Evolutionary conservation across 1,284 basidiomycete species (phyloP), one percentile per base, ranked within the genome.

Genomic region (Moniliophthora roreri): DNA sequence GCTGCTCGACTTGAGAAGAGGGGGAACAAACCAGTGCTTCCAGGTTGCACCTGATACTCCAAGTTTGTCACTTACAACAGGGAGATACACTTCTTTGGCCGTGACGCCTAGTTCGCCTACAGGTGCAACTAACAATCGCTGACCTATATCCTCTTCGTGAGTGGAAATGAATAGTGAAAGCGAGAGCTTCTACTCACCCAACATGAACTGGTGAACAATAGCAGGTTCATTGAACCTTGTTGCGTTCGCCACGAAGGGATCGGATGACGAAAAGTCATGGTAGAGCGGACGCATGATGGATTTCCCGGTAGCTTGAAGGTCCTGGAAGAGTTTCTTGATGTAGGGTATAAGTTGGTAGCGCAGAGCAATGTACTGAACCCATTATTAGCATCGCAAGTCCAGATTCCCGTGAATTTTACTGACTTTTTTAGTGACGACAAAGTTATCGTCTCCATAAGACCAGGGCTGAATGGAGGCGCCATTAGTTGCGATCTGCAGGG

Each of bases 371-470:
- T 74, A 74, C 71, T 74, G 53, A 23, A 10, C 8, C 44, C 20
- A 36, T 37, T 23, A 2, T n/a, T 3, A 35, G 13, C 48, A 16
- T 15, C 39, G n/a, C 20, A 40, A 42, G n/a, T n/a, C 37, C 20
- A 45, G 10, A 40, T 32, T 36, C 4, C 18, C 11, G 50, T 8
- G 2, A n/a, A n/a, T n/a, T n/a, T 13, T 28, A 20, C 55, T 10
- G 53, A 70, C 71, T 58, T 70, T 63, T 58, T 74, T 74, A 55
- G 73, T 64, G 28, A 73, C 70, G n/a, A 62, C 58, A 48, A 72
- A 73, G 51, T 74, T 75, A 0, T 68, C 71, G 34, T 67, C 69
- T 9, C 73, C 73, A 49, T 73, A 74, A 0, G 71, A 61, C 73
- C 73, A 74, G 16, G 72, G 73, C 70, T 74, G 32, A 35, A 21